Evolutionary conservation across 1,139 yeast genomes (phyloP), one percentile per base, ranked within the genome.

Genomic region (Blastobotrys capitulatus): DNA sequence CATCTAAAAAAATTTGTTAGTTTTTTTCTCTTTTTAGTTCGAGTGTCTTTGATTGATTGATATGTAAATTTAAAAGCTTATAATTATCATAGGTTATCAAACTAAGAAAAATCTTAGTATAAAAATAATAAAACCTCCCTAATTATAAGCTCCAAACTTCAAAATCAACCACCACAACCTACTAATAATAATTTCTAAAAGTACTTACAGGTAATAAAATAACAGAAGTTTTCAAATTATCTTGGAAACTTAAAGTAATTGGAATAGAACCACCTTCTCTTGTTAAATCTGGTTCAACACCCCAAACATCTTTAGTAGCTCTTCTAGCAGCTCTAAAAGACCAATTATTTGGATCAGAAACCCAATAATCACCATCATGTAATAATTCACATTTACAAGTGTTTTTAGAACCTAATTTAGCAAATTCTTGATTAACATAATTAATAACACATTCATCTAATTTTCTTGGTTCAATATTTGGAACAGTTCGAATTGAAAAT

Each of bases 191-290:
- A n/a, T n/a, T n/a, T n/a, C n/a, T n/a, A n/a, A n/a, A n/a, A n/a
- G n/a, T n/a, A n/a, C n/a, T n/a, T n/a, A n/a, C n/a, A n/a, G 98
- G 98, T 61, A 92, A 78, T 64, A 92, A 75, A 57, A 92, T 76
- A 34, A 90, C 97, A 58, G 83, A 83, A 38, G 95, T 86, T 61
- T 86, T 83, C 64, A 92, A 78, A 65, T 83, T 82, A 62, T 88
- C 77, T 74, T 92, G 96, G 72, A 92, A 92, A 44, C 95, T 83
- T 60, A 92, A 73, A 38, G 98, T 90, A 66, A 92, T 89, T 59
- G 98, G 98, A 63, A 92, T 92, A 3, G 97, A 89, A 31, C 98
- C 98, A 64, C 98, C 97, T 73, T 92, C 98, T 74, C 98, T 84
- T 50, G 98, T 94, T 67, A 87, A 80, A 70, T 94, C 98, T 38